Evolutionary conservation across 345 rosid species (phyloP).

Genomic region (Salix udensis): DNA sequence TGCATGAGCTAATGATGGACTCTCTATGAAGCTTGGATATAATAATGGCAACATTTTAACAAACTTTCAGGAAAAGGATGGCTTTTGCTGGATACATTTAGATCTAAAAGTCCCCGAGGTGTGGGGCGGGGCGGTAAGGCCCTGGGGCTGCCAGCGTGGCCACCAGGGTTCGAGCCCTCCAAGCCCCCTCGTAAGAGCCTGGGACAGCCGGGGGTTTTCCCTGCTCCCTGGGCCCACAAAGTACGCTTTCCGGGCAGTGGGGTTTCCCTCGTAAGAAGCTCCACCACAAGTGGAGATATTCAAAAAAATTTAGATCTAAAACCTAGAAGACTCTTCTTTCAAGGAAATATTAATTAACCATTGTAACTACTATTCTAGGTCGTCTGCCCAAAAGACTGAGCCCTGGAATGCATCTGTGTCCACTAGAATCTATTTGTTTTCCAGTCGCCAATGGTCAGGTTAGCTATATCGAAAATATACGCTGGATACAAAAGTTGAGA

Average conservation of each 20-base stretch:
- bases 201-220: no score
- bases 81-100: neutral
- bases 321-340: neutral
- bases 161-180: no score
- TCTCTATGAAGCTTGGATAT: neutral
- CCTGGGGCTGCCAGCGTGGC: no score
- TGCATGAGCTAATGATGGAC: neutral
- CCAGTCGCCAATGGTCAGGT: neutral
- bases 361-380: neutral
- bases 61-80: neutral
- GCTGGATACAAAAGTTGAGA: neutral
- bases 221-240: no score
- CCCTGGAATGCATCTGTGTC: neutral
- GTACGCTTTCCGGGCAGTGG: no score
- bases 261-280: no score
- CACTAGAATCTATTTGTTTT: neutral
- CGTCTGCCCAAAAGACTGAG: neutral
- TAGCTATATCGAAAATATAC: neutral
- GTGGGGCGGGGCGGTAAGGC: no score
- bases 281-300: no score
- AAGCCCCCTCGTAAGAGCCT: no score
- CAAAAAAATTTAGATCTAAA: slow-evolving; percentile 5
- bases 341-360: neutral
- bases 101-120: no score
- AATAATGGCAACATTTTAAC: neutral